Conservation (phyloP, 257 asterid species). For the Ehretia macrophylla region DNA sequence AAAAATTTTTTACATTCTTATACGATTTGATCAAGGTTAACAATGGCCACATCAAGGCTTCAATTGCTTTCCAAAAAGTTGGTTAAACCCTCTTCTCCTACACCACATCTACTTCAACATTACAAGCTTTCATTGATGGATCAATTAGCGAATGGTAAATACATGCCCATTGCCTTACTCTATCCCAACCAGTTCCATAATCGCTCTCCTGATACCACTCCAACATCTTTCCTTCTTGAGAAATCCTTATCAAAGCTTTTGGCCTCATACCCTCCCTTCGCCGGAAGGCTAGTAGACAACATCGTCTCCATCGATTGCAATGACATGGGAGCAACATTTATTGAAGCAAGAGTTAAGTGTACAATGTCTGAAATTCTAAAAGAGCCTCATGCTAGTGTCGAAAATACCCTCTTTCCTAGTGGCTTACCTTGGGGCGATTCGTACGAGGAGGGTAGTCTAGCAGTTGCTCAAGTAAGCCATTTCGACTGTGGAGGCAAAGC, state of each 20-base stretch:
- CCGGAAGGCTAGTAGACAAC: constrained; percentile 6
- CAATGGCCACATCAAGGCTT: too few species aligned
- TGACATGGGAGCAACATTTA: constrained; percentile 3
- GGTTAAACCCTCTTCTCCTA: constrained; percentile 12
- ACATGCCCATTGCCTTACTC: constrained; percentile 10
- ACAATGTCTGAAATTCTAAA: constrained; percentile 1
- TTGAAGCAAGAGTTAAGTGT: not conserved
- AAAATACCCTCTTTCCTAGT: constrained; percentile 1
- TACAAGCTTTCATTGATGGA: constrained; percentile 17
- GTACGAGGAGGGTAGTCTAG: not conserved
- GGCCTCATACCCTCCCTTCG: constrained; percentile 6
- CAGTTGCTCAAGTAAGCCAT: constrained; percentile 1
- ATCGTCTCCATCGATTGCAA: constrained; percentile 5
- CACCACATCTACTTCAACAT: constrained; percentile 1
- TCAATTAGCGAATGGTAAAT: not conserved
- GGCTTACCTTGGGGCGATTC: not conserved
- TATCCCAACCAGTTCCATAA: not conserved
- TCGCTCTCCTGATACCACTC: not conserved
- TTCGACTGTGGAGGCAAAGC: constrained; percentile 14
- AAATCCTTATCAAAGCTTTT: constrained; percentile 1
- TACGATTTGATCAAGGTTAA: too few species aligned
- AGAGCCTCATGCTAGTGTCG: not conserved
- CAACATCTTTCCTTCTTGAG: not conserved
- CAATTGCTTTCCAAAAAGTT: not conserved
- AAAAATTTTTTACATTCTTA: too few species aligned